Evolutionary conservation across 2,329 filamentous ascomycete genomes (phyloP).

Genomic region (Orbilia brochopaga): DNA sequence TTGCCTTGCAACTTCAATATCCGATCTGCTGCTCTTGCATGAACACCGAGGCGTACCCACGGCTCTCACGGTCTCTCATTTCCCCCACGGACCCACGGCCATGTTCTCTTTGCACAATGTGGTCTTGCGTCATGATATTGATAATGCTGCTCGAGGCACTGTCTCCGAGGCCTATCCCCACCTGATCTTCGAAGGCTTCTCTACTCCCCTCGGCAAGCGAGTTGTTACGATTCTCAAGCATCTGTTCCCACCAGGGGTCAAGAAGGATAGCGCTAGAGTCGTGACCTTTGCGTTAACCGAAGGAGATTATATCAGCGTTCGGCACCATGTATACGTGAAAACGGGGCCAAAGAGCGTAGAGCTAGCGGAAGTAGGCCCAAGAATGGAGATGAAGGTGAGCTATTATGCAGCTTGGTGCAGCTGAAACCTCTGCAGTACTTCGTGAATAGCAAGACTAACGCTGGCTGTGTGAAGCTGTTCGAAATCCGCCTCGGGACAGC

Average conservation of each 20-base stretch:
- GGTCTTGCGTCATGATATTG: conserved; percentile 88
- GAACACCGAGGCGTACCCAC: conserved; percentile 93
- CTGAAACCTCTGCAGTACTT: background rate
- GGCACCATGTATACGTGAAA: conserved; percentile 91
- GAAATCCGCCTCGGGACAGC: conserved; percentile 90
- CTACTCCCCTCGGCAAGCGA: conserved; percentile 76
- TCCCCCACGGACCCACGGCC: conserved; percentile 85
- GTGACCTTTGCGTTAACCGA: conserved; percentile 83
- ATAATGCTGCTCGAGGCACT: conserved; percentile 82
- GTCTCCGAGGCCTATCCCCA: conserved; percentile 93
- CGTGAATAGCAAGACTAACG: background rate
- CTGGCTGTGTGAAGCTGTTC: conserved; percentile 67
- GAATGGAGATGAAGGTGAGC: conserved; percentile 80
- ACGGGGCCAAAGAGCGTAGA: conserved; percentile 90
- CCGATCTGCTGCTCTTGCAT: conserved; percentile 84
- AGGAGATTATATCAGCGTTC: conserved; percentile 63
- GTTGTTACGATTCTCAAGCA: conserved; percentile 92
- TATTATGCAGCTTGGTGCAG: background rate
- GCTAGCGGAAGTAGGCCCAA: conserved; percentile 84
- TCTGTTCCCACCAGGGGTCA: conserved; percentile 81
- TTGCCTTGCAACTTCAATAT: conserved; percentile 78
- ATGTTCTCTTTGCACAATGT: conserved; percentile 93
- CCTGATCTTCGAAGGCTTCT: conserved; percentile 93
- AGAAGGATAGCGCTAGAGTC: conserved; percentile 80
- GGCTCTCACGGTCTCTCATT: conserved; percentile 82